Evolutionary conservation across 2,329 filamentous ascomycete genomes (phyloP).

Genomic region (Colletotrichum acutatum): DNA sequence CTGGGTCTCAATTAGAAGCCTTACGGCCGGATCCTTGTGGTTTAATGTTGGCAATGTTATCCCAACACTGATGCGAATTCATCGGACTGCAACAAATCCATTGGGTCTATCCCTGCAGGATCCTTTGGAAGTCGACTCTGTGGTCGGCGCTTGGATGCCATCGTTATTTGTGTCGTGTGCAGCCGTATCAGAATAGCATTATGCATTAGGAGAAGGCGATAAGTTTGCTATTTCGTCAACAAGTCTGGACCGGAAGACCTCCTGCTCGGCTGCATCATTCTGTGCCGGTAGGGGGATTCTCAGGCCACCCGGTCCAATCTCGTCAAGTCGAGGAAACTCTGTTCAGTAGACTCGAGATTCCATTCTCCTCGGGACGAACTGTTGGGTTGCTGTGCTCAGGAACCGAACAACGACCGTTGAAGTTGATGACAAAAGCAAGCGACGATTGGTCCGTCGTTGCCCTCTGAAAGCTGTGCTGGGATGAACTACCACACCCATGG

Average conservation of each 20-base stretch:
- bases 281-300: not conserved
- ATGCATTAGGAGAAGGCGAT: not conserved
- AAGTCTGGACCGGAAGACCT: not conserved
- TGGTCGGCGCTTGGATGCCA: not conserved
- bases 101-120: slow-evolving; percentile 17
- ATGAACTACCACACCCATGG: slow-evolving; percentile 18
- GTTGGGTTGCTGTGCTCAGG: not conserved
- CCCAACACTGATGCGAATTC: slow-evolving; percentile 3
- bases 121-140: not conserved
- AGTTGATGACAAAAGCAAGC: slow-evolving; percentile 1
- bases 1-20: slow-evolving; percentile 9
- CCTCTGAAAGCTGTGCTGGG: slow-evolving; percentile 1
- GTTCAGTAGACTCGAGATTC: no score
- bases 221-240: not conserved
- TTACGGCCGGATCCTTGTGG: not conserved
- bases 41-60: not conserved
- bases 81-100: not conserved
- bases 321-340: not conserved
- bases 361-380: slow-evolving; percentile 5
- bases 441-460: slow-evolving; percentile 1
- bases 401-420: not conserved
- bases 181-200: not conserved
- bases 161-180: not conserved
- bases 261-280: not conserved
- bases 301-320: no score